phyloP scores from a whole-genome alignment of 2,329 filamentous ascomycete species.

The Scedosporium apiospermum region DNA sequence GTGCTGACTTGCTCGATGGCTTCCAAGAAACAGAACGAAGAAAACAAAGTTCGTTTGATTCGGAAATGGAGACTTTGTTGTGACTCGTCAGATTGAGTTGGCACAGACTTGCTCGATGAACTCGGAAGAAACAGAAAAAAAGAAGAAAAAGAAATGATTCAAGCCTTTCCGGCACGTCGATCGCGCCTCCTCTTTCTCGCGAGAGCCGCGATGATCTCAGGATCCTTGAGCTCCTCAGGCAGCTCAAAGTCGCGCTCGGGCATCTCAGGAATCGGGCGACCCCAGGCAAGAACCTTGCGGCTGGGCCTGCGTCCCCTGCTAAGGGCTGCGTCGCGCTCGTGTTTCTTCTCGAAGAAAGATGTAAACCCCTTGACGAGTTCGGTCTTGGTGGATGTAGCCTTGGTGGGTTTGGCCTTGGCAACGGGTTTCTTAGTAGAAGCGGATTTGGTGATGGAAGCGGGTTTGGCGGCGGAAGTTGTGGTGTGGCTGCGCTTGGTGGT shows the following conservation, averaged over 20 bases:
- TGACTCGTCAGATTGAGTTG: no score
- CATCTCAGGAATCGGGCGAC: conserved; percentile 67
- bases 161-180: conserved; percentile 26
- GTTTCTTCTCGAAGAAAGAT: conserved; percentile 78
- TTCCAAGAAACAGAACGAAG: conserved; percentile 1
- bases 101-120: not conserved
- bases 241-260: conserved; percentile 63
- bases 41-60: no score
- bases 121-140: not conserved
- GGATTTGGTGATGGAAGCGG: conserved; percentile 9
- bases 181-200: conserved; percentile 54
- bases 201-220: conserved; percentile 45
- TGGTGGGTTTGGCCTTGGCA: not conserved
- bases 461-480: conserved; percentile 12
- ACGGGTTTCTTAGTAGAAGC: conserved; percentile 8
- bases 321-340: conserved; percentile 73
- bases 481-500: conserved; percentile 11
- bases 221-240: conserved; percentile 53
- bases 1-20: no score
- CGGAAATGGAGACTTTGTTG: no score
- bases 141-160: not conserved
- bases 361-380: conserved; percentile 54
- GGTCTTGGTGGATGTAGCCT: conserved; percentile 16
- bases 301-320: conserved; percentile 60
- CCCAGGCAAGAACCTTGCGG: conserved; percentile 69